Evolutionary conservation across 2,329 filamentous ascomycete genomes (phyloP).

Genomic region (Exophiala bonariae): DNA sequence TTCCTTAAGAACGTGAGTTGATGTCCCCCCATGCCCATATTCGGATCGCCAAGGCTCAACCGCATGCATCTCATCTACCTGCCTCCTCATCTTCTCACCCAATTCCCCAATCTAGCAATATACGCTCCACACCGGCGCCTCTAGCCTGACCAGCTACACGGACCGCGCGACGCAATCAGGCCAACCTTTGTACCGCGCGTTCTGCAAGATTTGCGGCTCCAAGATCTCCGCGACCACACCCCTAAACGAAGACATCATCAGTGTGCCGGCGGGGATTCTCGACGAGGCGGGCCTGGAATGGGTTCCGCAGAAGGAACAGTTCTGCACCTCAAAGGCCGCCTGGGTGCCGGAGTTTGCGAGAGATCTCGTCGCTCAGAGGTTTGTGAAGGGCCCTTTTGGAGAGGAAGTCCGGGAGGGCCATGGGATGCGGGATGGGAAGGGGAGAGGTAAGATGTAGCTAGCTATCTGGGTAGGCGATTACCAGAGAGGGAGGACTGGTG

Average conservation of each 20-base stretch:
- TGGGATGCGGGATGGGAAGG: not conserved
- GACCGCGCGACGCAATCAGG: conserved; percentile 18
- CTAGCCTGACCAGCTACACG: conserved; percentile 13
- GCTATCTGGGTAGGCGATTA: too few species aligned
- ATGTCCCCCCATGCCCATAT: not conserved
- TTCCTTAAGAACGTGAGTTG: conserved; percentile 15
- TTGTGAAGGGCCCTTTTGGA: conserved; percentile 2
- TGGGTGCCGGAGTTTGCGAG: conserved; percentile 16
- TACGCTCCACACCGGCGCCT: conserved; percentile 10
- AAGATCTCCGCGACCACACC: conserved; percentile 20
- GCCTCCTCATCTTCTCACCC: too few species aligned
- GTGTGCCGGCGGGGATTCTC: conserved; percentile 18
- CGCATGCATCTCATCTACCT: too few species aligned
- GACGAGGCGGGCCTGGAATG: conserved; percentile 5
- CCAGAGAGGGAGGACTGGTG: too few species aligned
- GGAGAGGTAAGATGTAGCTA: not conserved
- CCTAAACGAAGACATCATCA: conserved; percentile 19
- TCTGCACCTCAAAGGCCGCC: conserved; percentile 8
- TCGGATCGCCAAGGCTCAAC: not conserved
- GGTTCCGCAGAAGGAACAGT: conserved; percentile 20
- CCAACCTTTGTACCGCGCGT: conserved; percentile 15
- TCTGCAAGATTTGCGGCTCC: conserved; percentile 20
- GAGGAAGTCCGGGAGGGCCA: not conserved
- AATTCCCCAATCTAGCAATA: conserved; percentile 17
- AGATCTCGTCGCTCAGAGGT: conserved; percentile 5